Conservation (phyloP, 169 alveolate genomes). For the Cryptosporidium canis region DNA sequence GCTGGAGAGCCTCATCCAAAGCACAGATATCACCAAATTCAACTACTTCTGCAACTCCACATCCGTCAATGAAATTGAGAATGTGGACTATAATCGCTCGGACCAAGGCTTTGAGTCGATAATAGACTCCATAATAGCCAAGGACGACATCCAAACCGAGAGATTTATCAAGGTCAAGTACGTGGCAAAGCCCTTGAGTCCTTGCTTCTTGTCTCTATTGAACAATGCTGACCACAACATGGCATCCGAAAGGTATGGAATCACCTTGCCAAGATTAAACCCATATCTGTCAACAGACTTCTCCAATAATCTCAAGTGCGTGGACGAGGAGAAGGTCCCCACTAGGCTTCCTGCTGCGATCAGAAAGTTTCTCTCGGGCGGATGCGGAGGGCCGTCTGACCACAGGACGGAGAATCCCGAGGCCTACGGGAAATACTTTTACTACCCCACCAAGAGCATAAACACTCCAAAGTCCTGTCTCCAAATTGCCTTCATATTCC, state of each 20-base stretch:
- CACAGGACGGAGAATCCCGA: too few species aligned
- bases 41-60: background rate
- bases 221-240: background rate
- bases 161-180: background rate
- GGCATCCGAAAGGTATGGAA: background rate
- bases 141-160: slow-evolving; percentile 7
- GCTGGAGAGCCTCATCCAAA: background rate
- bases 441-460: background rate
- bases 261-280: background rate
- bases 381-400: too few species aligned
- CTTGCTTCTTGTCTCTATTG: background rate
- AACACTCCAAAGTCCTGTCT: background rate
- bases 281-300: slow-evolving; percentile 23
- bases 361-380: background rate
- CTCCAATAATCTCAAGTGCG: background rate
- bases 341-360: background rate
- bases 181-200: background rate
- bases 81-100: background rate
- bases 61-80: background rate
- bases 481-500: slow-evolving; percentile 5
- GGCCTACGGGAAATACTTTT: background rate
- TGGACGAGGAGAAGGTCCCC: slow-evolving; percentile 1
- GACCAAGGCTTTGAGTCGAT: background rate
- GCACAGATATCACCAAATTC: background rate
- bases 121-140: background rate